Conservation (phyloP, 371 early-diverging fungal genomes). For the Actinomortierella ambigua region DNA sequence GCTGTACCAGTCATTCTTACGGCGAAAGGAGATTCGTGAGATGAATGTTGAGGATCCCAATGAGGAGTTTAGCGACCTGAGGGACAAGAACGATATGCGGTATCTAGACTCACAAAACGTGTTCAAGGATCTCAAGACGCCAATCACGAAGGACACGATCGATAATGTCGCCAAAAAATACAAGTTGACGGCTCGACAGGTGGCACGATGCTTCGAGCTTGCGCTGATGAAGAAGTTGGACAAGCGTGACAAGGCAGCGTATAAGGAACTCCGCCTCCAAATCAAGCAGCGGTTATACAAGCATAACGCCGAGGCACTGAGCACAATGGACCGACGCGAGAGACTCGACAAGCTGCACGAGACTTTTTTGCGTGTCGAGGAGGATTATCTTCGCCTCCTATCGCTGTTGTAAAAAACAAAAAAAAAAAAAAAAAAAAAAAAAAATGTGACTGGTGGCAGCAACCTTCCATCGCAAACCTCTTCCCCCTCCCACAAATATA, state of each 20-base stretch:
- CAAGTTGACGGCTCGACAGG: conserved; percentile 77
- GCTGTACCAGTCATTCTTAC: conserved; percentile 62
- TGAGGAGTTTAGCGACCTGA: conserved; percentile 84
- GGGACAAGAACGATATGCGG: conserved; percentile 84
- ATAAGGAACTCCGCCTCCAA: conserved; percentile 70
- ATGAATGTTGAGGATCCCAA: conserved; percentile 92
- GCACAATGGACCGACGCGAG: conserved; percentile 66
- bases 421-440: neutral
- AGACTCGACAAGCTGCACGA: conserved; percentile 75
- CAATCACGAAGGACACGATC: conserved; percentile 54
- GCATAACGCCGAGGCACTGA: conserved; percentile 60
- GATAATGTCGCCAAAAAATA: conserved; percentile 53
- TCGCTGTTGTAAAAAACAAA: conserved; percentile 49
- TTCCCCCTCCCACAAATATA: too few species aligned
- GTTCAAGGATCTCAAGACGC: conserved; percentile 64
- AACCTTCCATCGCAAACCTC: neutral
- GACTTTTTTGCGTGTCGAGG: conserved; percentile 73
- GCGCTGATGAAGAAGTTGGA: conserved; percentile 64
- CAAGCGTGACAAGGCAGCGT: conserved; percentile 53
- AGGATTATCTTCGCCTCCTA: conserved; percentile 79
- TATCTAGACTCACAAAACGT: conserved; percentile 60
- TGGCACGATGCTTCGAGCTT: conserved; percentile 81
- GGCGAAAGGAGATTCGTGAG: conserved; percentile 62
- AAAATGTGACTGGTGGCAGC: neutral
- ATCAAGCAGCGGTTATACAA: conserved; percentile 84